Base-by-base conservation (phyloP, 331 rosid species). In the Quercus phellos region DNA sequence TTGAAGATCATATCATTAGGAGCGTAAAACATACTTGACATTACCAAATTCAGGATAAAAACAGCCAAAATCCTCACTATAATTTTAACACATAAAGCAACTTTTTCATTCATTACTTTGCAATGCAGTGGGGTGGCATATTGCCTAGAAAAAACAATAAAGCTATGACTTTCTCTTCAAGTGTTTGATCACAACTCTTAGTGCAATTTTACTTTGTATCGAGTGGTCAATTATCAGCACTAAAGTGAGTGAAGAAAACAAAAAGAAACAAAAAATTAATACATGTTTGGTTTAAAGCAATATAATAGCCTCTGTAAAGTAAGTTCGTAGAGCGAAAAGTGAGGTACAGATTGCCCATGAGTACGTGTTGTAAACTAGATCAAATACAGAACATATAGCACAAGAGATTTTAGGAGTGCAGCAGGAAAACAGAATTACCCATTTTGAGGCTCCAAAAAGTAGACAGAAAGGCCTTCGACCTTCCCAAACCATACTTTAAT, bases 381-480 rank as follows among this genome's bases (percentile, higher is more conserved):
- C 24, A 74, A 21, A 17, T 13, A 6, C 17, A 60, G 29, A 27
- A 43, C 34, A 46, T 50, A 51, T 56, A 24, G 35, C 27, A 66
- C 26, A 24, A 70, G 58, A 46, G 21, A 77, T 56, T 11, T 51
- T 9, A 42, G 56, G 58, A 79, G 78, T 13, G 21, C 5, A 74
- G 70, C 75, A 68, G 46, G 75, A 82, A 76, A 38, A 78, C 26
- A 64, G 54, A 32, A 17, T 72, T 87, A 88, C 97, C 92, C 78
- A 74, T 93, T 93, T 81, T 87, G 97, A 70, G 94, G 93, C 79
- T 91, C 98, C 88, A 93, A 74, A 82, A 93, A 88, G 92, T 80
- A 91, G 66, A 91, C 97, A 18, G 95, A 82, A 74, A 93, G 81
- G 73, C 92, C 93, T 83, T 89, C 98, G 72, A 93, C 98, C 81